These are phyloP conservation scores for Sphaerulina musiva DNA, from an alignment of 2,329 filamentous ascomycete species.

Conservation along the genomic window DNA sequence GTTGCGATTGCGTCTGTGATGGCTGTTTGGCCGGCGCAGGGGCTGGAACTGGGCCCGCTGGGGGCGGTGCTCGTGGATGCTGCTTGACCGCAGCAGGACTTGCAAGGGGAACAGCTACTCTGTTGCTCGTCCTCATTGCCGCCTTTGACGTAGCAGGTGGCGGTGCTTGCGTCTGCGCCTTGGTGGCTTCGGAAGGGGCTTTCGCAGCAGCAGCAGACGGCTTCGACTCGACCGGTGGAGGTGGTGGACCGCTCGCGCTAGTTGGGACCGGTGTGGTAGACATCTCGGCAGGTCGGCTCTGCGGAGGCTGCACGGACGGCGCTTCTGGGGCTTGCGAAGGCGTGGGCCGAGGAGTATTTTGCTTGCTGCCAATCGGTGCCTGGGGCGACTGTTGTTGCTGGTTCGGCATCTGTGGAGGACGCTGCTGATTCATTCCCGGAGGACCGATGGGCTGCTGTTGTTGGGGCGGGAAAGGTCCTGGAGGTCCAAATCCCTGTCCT, in stretches of 20 bases:
- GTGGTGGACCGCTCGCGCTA: conserved; percentile 43
- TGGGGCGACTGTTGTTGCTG: conserved; percentile 38
- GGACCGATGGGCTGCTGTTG: conserved; percentile 50
- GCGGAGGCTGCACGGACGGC: conserved; percentile 16
- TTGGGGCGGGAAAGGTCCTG: conserved; percentile 43
- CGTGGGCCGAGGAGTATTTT: conserved; percentile 32
- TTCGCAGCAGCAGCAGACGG: conserved; percentile 54
- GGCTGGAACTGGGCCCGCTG: conserved; percentile 6
- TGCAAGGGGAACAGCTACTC: conserved; percentile 56
- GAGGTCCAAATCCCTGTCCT: conserved; percentile 15
- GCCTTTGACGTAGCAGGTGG: conserved; percentile 24
- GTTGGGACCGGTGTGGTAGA: conserved; percentile 41
- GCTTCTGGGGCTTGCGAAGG: conserved; percentile 17
- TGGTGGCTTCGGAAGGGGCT: conserved; percentile 43
- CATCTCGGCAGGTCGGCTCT: conserved; percentile 32
- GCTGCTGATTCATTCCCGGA: conserved; percentile 36
- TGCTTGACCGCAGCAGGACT: conserved; percentile 28
- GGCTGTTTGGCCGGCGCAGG: conserved; percentile 12
- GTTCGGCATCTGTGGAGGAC: conserved; percentile 30
- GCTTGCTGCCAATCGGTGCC: conserved; percentile 34
- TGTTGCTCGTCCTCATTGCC: conserved; percentile 40
- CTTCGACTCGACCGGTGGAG: conserved; percentile 63
- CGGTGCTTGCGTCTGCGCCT: conserved; percentile 29
- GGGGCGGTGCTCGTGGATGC: conserved; percentile 15
- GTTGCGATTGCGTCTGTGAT: conserved; percentile 11